Base-by-base conservation (phyloP, 768 basidiomycete species). In the Ramaria rubella region DNA sequence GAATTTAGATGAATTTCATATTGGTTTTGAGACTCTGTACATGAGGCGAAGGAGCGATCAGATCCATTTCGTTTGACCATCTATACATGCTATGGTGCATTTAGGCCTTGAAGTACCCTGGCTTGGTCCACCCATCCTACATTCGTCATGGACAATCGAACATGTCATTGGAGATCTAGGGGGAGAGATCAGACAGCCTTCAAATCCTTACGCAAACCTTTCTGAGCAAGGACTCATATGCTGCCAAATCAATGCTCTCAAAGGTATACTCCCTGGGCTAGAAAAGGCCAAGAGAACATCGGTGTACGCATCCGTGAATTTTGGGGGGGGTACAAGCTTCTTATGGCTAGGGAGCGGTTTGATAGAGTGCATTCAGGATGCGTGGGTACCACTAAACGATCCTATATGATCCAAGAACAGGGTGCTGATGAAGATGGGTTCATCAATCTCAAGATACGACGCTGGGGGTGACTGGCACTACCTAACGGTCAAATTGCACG, bases 241-340 rank as follows among this genome's bases (percentile, higher is more conserved):
- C 5, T 58, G 46, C 6, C 64, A 67, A 45, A 40, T 60, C 29
- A 70, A 68, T 49, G 65, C 65, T 0, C 26, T 70, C 17, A 42
- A 52, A 6, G 34, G 17, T 4, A 58, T 64, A 40, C 54, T 63
- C n/a, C 65, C 68, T 0, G 54, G 51, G 14, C 46, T 66, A 1
- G 56, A 61, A n/a, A n/a, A n/a, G n/a, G n/a, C n/a, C n/a, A n/a
- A n/a, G n/a, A n/a, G n/a, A n/a, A n/a, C n/a, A n/a, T n/a, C n/a
- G n/a, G n/a, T n/a, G n/a, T n/a, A 55, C 1, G 58, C 60, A 11
- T 19, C 60, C 0, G 23, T 56, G 8, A 56, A 64, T 27, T 52
- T 70, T 6, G 65, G 65, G 0, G 45, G 61, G 38, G 63, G 62
- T 72, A 62, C 58, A 54, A 53, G 14, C 63, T 70, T 33, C 59